These are phyloP conservation scores for Wallacemonas sp. DNA, from an alignment of 208 protist species.

Conservation along the genomic window DNA sequence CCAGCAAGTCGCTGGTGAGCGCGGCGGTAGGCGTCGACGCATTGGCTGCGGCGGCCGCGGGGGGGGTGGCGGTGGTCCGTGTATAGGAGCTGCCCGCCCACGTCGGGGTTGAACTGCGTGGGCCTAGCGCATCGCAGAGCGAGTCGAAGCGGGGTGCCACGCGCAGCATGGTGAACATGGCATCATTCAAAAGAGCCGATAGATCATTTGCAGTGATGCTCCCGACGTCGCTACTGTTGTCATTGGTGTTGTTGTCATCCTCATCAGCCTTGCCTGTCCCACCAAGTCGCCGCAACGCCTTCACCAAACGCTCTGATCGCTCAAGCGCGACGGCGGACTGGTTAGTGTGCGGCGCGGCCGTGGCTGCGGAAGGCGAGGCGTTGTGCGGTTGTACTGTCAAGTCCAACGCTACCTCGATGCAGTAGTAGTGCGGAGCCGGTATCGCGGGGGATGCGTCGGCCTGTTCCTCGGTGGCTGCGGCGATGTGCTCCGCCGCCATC, in stretches of 20 bases:
- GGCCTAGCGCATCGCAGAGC: constrained; percentile 10
- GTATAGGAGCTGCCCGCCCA: neutral
- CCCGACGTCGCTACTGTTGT: too few species aligned
- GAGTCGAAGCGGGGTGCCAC: constrained; percentile 8
- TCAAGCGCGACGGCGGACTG: neutral
- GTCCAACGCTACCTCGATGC: constrained; percentile 1
- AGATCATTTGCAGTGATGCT: constrained; percentile 4
- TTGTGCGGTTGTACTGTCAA: neutral
- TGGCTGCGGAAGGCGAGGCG: neutral
- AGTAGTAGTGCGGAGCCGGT: constrained; percentile 3
- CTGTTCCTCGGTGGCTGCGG: too few species aligned
- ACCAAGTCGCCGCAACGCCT: neutral
- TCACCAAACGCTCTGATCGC: neutral
- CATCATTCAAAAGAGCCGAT: neutral
- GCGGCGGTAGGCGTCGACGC: neutral
- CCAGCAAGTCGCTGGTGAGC: constrained; percentile 6
- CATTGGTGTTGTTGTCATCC: too few species aligned
- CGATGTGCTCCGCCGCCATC: constrained; percentile 3
- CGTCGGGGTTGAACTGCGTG: neutral
- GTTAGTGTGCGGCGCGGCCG: neutral
- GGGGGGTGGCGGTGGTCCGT: neutral
- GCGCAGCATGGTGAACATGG: constrained; percentile 6
- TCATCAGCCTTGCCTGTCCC: neutral
- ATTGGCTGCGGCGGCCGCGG: neutral
- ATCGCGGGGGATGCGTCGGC: neutral